Base-by-base conservation (phyloP, 2,329 filamentous ascomycete genomes). In the Colletotrichum sp. region DNA sequence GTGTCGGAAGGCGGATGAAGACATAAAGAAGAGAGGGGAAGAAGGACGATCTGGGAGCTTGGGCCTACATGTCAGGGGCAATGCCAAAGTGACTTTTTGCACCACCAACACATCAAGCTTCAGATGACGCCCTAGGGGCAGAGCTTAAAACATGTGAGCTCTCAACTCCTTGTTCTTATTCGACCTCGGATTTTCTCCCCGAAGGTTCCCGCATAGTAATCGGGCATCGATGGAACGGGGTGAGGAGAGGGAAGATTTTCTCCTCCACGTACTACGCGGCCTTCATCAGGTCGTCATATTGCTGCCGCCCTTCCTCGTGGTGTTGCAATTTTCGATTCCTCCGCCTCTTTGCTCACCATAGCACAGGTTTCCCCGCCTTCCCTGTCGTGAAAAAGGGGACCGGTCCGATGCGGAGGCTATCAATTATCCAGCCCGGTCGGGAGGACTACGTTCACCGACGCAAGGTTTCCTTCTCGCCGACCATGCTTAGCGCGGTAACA, bases 401-500 rank as follows among this genome's bases (percentile, higher is more conserved):
- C 34, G 70, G 21, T 63, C 36, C 34, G 70, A 76, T 76, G 71
- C 57, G 70, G 74, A 76, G 74, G 71, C 74, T 49, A 65, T 74
- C 74, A 34, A n/a, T 74, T 36, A 71, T 65, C 64, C 74, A 76
- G 49, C 64, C 71, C 30, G 74, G 64, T 49, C 64, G 65, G 74
- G 71, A 66, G 69, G 74, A 76, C 59, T 69, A 69, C 34, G 69
- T 71, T 71, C 65, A 74, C 28, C 57, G 65, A 69, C 70, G 65
- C 49, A 69, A 62, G 65, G 74, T 76, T 21, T 76, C 74, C 28
- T 76, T 76, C 74, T 76, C 74, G 18, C 64, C 74, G 21, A 76
- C 74, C 18, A 76, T 74, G 74, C 30, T 28, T 34, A 76, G 74
- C 36, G 49, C 71, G 10, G 70, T 65, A 18, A 69, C 32, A 21